A percentile compares a stretch with the other conserved stretches of the same genome.
These are phyloP conservation scores for Cephaloascus fragrans DNA, from an alignment of 805 yeast species.

Conservation along the genomic window DNA sequence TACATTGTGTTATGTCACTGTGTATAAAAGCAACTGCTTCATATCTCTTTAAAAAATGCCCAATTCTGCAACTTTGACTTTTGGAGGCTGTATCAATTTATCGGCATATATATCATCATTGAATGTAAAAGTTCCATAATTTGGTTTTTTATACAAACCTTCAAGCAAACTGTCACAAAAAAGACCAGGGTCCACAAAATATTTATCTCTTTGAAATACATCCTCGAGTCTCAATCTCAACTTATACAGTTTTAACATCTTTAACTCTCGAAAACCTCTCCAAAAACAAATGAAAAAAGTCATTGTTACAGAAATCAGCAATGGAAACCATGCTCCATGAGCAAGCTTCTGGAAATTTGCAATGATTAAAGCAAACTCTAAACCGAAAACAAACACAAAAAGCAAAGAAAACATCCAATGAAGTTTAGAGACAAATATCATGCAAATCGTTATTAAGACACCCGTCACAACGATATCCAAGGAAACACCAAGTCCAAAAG, in stretches of 20 bases:
- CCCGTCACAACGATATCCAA: conserved; percentile 47
- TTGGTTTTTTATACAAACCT: conserved; percentile 6
- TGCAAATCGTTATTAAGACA: conserved; percentile 29
- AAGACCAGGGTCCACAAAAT: too few relatives aligned
- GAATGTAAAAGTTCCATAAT: conserved; percentile 10
- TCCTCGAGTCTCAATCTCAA: conserved; percentile 22
- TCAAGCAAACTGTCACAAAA: too few relatives aligned
- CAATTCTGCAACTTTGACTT: background rate
- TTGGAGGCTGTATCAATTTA: conserved; percentile 3
- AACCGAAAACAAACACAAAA: conserved; percentile 27
- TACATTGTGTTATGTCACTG: conserved; percentile 23
- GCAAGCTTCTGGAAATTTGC: conserved; percentile 43
- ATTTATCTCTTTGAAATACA: background rate
- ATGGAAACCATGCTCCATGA: conserved; percentile 57
- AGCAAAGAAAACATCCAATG: conserved; percentile 22
- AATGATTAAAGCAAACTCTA: conserved; percentile 35
- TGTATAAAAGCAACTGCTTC: conserved; percentile 33
- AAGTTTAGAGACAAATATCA: conserved; percentile 33
- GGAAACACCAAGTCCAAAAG: conserved; percentile 51
- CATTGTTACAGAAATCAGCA: conserved; percentile 29
- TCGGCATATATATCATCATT: too few relatives aligned
- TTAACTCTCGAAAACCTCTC: conserved; percentile 36
- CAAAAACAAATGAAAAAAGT: conserved; percentile 29
- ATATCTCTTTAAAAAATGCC: conserved; percentile 9
- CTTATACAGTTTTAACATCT: conserved; percentile 26